Base-by-base conservation (phyloP, 108 stramenopile genomes). In the Bacterosira constricta region DNA sequence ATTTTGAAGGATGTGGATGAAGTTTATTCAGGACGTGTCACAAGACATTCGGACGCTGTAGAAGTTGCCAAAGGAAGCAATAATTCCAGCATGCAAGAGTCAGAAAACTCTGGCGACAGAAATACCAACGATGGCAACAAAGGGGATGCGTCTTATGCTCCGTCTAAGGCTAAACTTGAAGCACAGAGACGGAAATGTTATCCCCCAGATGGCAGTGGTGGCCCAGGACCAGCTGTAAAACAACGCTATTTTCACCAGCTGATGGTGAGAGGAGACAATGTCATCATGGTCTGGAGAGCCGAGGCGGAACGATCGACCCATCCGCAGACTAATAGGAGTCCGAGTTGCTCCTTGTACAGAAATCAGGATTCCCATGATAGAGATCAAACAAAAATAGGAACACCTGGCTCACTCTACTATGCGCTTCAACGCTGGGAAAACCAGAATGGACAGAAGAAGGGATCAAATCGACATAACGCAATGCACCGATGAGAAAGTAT, bases 201-300 rank as follows among this genome's bases (percentile, higher is more conserved):
- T 60, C 76, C 64, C 17, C 34, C 62, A 29, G 80, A 77, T 53
- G 75, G 70, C 12, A 69, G 79, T 51, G 72, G 77, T 56, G 71
- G 78, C 11, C 76, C 67, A 31, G 62, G 69, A 13, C 72, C 76
- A 52, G 67, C 53, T 36, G 71, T 85, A 31, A 79, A 81, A 53
- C 80, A 79, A 65, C 86, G 90, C 4, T 73, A 81, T 53, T 83
- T 94, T 69, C 80, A 83, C 60, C 84, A 89, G 63, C 61, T 94
- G 6, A 35, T 94, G 46, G 83, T 94, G 8, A 67, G 93, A 34
- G 93, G 93, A 27, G 93, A 94, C 55, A 88, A 78, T 73, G 89
- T 94, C 29, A 90, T 94, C 27, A 79, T 86, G 77, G 77, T 91
- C 3, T 94, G 89, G 75, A 80, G 79, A 53, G 93, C 88, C 4